Conservation (phyloP, 2,329 filamentous ascomycete species). For the Ophiostoma ips region DNA sequence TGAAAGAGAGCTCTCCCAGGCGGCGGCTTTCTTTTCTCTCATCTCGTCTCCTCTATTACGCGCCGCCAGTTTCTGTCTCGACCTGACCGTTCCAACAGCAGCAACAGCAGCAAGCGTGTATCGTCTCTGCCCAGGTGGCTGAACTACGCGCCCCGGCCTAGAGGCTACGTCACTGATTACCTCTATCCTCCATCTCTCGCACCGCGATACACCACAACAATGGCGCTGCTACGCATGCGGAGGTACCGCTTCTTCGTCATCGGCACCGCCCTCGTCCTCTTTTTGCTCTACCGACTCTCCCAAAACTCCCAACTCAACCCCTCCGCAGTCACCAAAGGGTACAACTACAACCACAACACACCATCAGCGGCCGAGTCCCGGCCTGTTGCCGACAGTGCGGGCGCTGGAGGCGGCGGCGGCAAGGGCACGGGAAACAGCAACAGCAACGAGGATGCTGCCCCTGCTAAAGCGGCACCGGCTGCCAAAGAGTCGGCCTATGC, state of each 20-base stretch:
- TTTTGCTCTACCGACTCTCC: constrained; percentile 38
- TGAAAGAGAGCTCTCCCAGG: too few species aligned
- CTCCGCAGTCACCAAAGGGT: constrained; percentile 1
- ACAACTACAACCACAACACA: constrained; percentile 12
- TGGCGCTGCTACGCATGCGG: constrained; percentile 39
- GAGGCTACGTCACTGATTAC: neutral
- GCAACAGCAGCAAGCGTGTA: too few species aligned
- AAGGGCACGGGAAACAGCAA: too few species aligned
- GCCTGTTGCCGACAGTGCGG: neutral
- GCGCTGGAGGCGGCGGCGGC: neutral
- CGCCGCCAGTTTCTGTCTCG: too few species aligned
- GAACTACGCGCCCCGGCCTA: too few species aligned
- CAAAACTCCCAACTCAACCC: constrained; percentile 26
- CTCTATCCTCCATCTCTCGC: neutral
- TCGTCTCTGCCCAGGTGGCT: too few species aligned
- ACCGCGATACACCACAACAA: neutral
- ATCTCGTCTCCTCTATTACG: too few species aligned
- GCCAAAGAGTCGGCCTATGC: constrained; percentile 12
- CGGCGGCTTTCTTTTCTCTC: too few species aligned
- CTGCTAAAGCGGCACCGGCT: constrained; percentile 1
- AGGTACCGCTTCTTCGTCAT: constrained; percentile 48
- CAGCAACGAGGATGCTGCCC: too few species aligned
- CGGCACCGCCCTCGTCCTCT: constrained; percentile 38
- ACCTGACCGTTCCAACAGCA: too few species aligned
- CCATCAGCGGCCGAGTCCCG: constrained; percentile 1